phyloP scores from a whole-genome alignment of 768 basidiomycete genomes.

The Cystobasidiopsis lactophilus region DNA sequence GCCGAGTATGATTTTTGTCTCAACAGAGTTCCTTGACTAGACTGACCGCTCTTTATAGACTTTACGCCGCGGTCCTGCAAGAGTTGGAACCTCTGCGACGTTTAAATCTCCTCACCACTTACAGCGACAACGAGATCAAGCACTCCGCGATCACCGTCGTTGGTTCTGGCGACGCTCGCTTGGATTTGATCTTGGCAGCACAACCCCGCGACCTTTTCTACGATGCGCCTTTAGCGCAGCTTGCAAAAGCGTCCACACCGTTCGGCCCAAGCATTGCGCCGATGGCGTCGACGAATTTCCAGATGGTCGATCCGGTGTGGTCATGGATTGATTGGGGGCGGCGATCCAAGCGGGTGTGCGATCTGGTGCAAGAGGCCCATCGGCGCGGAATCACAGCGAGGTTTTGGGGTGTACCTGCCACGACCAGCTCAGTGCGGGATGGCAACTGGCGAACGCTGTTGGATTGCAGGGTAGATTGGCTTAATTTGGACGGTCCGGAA shows the following conservation, averaged over 20 bases:
- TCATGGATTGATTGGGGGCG: not conserved
- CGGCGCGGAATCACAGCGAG: not conserved
- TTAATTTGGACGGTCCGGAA: no score
- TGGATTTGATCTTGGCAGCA: not conserved
- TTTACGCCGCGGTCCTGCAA: not conserved
- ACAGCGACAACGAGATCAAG: not conserved
- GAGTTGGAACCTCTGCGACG: not conserved
- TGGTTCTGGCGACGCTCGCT: not conserved
- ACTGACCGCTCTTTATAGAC: not conserved
- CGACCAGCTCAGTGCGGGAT: no score
- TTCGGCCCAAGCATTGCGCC: not conserved
- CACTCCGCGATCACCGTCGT: not conserved
- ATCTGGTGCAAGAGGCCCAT: not conserved
- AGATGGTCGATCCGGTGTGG: not conserved
- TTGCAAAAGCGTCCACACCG: not conserved
- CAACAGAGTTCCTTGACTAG: not conserved
- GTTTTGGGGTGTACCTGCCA: not conserved
- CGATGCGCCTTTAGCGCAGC: not conserved
- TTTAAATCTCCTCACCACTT: not conserved
- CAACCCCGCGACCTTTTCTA: not conserved
- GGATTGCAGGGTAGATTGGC: no score
- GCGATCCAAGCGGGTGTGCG: not conserved
- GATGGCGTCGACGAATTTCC: not conserved
- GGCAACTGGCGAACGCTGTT: no score
- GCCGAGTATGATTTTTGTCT: not conserved